Percentiles rank a stretch among this genome's conserved stretches.
Evolutionary conservation across 2,329 filamentous ascomycete genomes (phyloP).

Genomic region (Aspergillus neoniger): DNA sequence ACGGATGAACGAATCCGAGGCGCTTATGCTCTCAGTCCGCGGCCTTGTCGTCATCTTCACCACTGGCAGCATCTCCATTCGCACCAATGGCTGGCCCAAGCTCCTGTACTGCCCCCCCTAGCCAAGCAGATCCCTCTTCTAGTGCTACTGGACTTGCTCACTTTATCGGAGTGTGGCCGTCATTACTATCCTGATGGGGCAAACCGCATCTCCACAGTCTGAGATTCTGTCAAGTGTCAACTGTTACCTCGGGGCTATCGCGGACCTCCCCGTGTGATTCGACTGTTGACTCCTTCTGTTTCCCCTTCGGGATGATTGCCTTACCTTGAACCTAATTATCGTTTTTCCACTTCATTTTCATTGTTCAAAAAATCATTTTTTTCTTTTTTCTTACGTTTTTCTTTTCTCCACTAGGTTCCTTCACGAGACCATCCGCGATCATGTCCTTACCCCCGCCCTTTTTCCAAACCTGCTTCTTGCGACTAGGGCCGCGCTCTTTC

Average conservation of each 20-base stretch:
- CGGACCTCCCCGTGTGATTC: background rate
- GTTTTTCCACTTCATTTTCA: slow-evolving; percentile 13
- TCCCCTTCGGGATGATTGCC: background rate
- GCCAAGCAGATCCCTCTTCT: slow-evolving; percentile 33
- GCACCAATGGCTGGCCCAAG: slow-evolving; percentile 34
- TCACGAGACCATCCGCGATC: slow-evolving; percentile 55
- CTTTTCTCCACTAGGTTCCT: slow-evolving; percentile 41
- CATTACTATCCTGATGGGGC: background rate
- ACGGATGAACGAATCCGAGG: slow-evolving; percentile 4
- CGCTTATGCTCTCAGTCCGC: slow-evolving; percentile 1
- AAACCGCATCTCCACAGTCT: slow-evolving; percentile 25
- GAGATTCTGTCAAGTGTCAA: background rate
- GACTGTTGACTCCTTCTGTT: background rate
- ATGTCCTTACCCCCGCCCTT: slow-evolving; percentile 64
- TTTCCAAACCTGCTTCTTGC: slow-evolving; percentile 62
- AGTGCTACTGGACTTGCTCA: slow-evolving; percentile 12
- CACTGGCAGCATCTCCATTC: slow-evolving; percentile 17
- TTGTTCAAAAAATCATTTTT: slow-evolving; percentile 2
- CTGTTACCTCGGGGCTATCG: background rate
- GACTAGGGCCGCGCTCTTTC: slow-evolving; percentile 78
- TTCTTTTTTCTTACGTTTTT: slow-evolving; percentile 14
- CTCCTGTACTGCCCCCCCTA: slow-evolving; percentile 29
- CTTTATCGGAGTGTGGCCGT: slow-evolving; percentile 6
- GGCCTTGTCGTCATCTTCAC: slow-evolving; percentile 24
- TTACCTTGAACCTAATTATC: slow-evolving; percentile 2